A percentile compares a stretch with the other conserved stretches of the same genome.
phyloP scores from a whole-genome alignment of 495 filamentous ascomycete species.

The Copromyces sp. region DNA sequence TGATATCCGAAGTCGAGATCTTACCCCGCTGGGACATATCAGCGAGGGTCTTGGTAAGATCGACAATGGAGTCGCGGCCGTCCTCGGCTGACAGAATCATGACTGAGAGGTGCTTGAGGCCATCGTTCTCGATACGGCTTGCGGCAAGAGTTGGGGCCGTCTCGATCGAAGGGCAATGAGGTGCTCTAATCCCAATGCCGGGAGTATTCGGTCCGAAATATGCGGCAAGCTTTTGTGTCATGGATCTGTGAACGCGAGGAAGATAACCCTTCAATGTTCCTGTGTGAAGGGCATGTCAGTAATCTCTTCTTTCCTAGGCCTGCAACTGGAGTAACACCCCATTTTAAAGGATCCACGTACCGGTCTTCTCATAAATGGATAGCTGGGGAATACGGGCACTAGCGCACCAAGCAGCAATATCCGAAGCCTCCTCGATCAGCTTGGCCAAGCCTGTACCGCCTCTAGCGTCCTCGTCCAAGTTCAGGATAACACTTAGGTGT shows the following conservation, averaged over 20 bases:
- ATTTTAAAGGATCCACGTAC: constrained; percentile 36
- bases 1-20: constrained; percentile 67
- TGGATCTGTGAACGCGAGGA: constrained; percentile 59
- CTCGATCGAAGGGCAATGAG: constrained; percentile 53
- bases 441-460: constrained; percentile 60
- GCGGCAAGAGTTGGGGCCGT: constrained; percentile 22
- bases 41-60: constrained; percentile 86
- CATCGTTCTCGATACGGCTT: constrained; percentile 10
- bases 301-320: background rate
- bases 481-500: constrained; percentile 82
- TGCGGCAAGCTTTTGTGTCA: constrained; percentile 61
- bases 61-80: constrained; percentile 84
- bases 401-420: constrained; percentile 85
- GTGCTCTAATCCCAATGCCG: constrained; percentile 61
- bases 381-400: constrained; percentile 75
- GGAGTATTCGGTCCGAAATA: constrained; percentile 72
- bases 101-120: constrained; percentile 50
- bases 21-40: constrained; percentile 91
- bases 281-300: constrained; percentile 21
- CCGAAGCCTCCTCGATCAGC: constrained; percentile 79
- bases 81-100: constrained; percentile 83
- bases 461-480: constrained; percentile 56
- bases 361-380: constrained; percentile 84
- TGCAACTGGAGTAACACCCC: background rate
- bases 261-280: constrained; percentile 82